phyloP scores from a whole-genome alignment of 805 yeast species.

The Yamadazyma philogaea region DNA sequence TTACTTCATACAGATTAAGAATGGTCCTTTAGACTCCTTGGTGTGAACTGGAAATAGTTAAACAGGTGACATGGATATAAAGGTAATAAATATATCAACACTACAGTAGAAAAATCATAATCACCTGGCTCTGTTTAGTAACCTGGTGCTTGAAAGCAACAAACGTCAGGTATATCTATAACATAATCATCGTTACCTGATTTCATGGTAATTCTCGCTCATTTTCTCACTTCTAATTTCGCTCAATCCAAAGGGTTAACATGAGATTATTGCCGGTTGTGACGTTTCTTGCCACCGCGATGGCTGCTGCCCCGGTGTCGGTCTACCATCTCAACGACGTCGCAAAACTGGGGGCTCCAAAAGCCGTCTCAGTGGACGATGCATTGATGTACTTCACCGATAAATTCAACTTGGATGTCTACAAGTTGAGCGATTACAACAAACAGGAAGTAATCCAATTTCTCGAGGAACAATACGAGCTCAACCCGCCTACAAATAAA shows the following conservation, averaged over 20 bases:
- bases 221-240: neutral
- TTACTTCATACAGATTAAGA: no score
- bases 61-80: no score
- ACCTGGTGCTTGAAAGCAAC: no score
- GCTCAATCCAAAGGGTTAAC: constrained; percentile 1
- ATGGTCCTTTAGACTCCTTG: no score
- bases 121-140: no score
- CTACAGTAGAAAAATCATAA: no score
- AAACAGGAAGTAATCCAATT: constrained; percentile 24
- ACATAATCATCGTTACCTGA: no score
- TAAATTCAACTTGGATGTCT: constrained; percentile 17
- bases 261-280: constrained; percentile 5
- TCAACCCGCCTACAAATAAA: constrained; percentile 8
- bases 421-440: constrained; percentile 12
- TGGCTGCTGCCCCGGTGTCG: neutral
- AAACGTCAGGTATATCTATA: no score
- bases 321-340: constrained; percentile 10
- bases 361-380: constrained; percentile 17
- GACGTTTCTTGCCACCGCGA: neutral
- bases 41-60: no score
- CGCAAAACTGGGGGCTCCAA: neutral
- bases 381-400: constrained; percentile 46
- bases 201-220: neutral
- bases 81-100: no score
- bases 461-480: constrained; percentile 17